Evolutionary conservation across 768 basidiomycete species (phyloP).

Genomic region (Chalciporus piperatus): DNA sequence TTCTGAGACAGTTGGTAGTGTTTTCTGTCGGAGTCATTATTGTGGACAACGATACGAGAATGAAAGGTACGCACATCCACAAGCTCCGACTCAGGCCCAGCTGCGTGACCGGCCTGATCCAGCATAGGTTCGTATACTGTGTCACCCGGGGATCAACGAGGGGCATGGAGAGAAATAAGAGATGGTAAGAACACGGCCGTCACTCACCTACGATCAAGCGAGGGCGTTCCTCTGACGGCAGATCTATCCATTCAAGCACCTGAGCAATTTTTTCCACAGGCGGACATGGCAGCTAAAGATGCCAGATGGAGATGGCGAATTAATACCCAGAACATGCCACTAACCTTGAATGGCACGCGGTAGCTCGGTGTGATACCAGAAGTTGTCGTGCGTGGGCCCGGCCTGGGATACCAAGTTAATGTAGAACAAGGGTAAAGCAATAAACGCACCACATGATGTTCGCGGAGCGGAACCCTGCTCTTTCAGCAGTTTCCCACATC

Average conservation of each 20-base stretch:
- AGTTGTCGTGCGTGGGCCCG: slow-evolving; percentile 8
- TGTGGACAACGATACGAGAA: background rate
- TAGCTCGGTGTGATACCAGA: slow-evolving; percentile 14
- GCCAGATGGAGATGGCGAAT: background rate
- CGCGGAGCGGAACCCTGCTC: slow-evolving; percentile 68
- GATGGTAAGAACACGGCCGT: background rate
- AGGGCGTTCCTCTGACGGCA: slow-evolving; percentile 57
- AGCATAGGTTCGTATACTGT: slow-evolving; percentile 78
- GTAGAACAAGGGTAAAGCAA: background rate
- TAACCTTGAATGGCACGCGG: slow-evolving; percentile 14
- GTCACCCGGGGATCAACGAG: background rate
- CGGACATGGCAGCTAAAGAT: slow-evolving; percentile 1
- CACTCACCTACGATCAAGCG: slow-evolving; percentile 65
- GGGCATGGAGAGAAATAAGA: background rate
- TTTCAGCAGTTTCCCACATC: slow-evolving; percentile 88
- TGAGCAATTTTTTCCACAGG: slow-evolving; percentile 61
- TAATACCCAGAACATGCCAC: background rate
- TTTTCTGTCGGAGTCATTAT: slow-evolving; percentile 42
- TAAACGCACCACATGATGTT: slow-evolving; percentile 82
- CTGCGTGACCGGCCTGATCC: slow-evolving; percentile 77
- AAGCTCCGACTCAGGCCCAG: slow-evolving; percentile 59
- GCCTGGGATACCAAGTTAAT: slow-evolving; percentile 5
- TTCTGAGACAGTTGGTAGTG: slow-evolving; percentile 59
- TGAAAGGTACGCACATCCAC: slow-evolving; percentile 55
- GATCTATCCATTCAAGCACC: slow-evolving; percentile 73